Evolutionary conservation across 225 moss, liverwort and hornwort species (phyloP), one percentile per base, ranked within the genome.

Genomic region (Neckera pumila): DNA sequence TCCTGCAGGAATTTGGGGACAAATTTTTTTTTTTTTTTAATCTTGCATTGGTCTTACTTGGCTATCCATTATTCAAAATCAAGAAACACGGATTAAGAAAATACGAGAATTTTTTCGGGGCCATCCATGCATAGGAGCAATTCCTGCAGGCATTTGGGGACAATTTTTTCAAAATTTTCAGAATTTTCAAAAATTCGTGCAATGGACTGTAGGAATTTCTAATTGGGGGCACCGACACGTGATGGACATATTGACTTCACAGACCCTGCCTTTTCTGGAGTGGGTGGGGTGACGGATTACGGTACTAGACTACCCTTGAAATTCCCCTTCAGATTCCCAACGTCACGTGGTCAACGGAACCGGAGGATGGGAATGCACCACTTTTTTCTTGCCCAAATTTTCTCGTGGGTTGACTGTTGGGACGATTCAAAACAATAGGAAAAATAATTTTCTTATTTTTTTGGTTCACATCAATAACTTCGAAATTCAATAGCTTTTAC

Each of bases 301-400:
- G n/a, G n/a, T n/a, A 0, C 34, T 2, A 18, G 45, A 45, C 10
- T 45, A n/a, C 45, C 45, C 20, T 5, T 2, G 0, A 38, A 42
- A 42, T 40, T 42, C 42, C 9, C 20, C 4, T 17, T 5, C 26
- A 27, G 3, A 38, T 57, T 57, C 57, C 40, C 5, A 5, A 28
- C 3, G 6, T 8, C 14, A 21, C 14, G 43, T 76, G 9, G 51
- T 76, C 76, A 76, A 76, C 76, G 38, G 53, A 6, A n/a, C n/a
- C 25, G 2, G 8, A 21, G 34, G 33, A 7, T 49, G 36, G 23
- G 36, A 15, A 23, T 3, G 36, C 15, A 10, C 16, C 10, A 15
- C 78, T n/a, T 78, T 38, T 40, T 38, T 12, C 38, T 11, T 58
- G 38, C 58, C 58, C 58, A 12, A n/a, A 12, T 28, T 79, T 38